Evolutionary conservation across 306 rosid genomes (phyloP).

Genomic region (Myrica gale): DNA sequence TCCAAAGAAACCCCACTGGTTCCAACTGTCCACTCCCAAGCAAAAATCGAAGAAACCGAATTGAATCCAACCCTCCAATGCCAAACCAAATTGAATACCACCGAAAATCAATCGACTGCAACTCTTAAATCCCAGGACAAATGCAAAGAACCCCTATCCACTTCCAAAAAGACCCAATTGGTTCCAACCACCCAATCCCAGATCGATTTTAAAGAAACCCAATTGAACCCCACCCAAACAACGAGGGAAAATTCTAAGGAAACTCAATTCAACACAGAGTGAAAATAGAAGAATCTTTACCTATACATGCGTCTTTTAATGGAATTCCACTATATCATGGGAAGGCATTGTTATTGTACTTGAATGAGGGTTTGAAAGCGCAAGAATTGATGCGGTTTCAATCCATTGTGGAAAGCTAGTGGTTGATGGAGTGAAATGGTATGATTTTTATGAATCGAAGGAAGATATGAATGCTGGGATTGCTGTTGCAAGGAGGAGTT

Average conservation of each 20-base stretch:
- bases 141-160: too few species aligned
- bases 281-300: background rate
- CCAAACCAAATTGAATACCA: too few species aligned
- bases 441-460: too few species aligned
- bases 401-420: too few species aligned
- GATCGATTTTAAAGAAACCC: background rate
- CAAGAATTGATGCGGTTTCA: constrained; percentile 30
- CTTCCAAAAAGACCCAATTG: background rate
- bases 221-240: background rate
- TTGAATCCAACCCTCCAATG: too few species aligned
- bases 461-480: too few species aligned
- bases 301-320: constrained; percentile 1
- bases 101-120: too few species aligned
- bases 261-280: constrained; percentile 4
- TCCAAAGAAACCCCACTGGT: background rate
- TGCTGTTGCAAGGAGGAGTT: too few species aligned
- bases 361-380: constrained; percentile 25
- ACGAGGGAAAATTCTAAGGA: background rate
- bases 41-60: background rate
- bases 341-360: constrained; percentile 21
- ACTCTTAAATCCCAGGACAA: background rate
- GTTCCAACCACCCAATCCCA: background rate
- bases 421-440: too few species aligned
- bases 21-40: background rate
- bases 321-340: constrained; percentile 26